A percentile compares a stretch with the other conserved stretches of the same genome.
phyloP scores from a whole-genome alignment of 371 early-diverging fungal species.

The Mucor circinelloides region DNA sequence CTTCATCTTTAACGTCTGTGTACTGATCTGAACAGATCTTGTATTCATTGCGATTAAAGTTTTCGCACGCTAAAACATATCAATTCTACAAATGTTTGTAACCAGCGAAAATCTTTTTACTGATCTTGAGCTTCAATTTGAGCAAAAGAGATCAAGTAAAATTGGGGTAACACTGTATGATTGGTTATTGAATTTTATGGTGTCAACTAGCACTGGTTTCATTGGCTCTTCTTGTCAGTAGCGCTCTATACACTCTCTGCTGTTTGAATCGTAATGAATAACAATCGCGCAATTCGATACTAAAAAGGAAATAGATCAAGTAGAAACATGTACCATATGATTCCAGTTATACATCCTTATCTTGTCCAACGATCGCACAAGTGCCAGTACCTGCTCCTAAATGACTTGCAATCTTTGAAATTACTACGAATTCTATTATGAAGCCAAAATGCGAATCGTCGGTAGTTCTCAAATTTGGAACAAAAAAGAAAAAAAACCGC shows the following conservation, averaged over 20 bases:
- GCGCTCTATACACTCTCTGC: not conserved
- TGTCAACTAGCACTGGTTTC: constrained; percentile 4
- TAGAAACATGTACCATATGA: constrained; percentile 7
- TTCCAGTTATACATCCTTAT: not conserved
- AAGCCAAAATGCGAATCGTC: not conserved
- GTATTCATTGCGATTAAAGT: not conserved
- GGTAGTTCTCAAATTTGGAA: not conserved
- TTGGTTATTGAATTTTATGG: constrained; percentile 2
- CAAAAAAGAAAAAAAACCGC: not conserved
- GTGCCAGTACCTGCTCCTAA: not conserved
- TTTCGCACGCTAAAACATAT: not conserved
- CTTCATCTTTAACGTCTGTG: not conserved
- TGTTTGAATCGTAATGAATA: not conserved
- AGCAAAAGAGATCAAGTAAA: constrained; percentile 4
- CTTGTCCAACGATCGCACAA: not conserved
- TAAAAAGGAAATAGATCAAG: constrained; percentile 1
- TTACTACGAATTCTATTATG: not conserved
- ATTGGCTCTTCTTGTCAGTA: constrained; percentile 2
- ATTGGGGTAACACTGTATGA: not conserved
- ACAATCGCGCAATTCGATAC: not conserved
- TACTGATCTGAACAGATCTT: not conserved
- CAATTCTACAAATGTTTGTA: not conserved
- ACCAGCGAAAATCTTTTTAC: constrained; percentile 2
- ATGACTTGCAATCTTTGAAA: not conserved
- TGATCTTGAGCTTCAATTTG: constrained; percentile 1